Base-by-base conservation (phyloP, 495 filamentous ascomycete genomes). In the Bombardia bombarda region DNA sequence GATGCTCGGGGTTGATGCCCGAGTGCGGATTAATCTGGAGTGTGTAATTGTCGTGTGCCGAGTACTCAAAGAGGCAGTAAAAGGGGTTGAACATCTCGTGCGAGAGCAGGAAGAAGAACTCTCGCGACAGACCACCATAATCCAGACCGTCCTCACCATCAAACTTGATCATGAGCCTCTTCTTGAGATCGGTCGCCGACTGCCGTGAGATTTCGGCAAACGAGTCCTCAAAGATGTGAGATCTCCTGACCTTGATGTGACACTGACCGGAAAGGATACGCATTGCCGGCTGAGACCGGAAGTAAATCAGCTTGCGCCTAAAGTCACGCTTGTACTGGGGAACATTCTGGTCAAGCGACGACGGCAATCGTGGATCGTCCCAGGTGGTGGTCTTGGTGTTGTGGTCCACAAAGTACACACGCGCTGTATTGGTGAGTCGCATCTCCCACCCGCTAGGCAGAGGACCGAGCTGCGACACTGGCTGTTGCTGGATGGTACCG, bases 1-100 rank as follows among this genome's bases (percentile, higher is more conserved):
- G 72, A 77, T 99, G 92, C 67, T 99, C 92, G 6, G 92, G 93
- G 67, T 99, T 99, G 65, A 99, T 96, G 49, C 92, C 92, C 45
- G 92, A 99, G 61, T 99, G 92, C 44, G 92, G 92, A 69, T 99
- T 99, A 72, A 99, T 99, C 68, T 99, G 92, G 44, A 99, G 82
- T 42, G 92, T 99, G 70, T 99, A 99, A 70, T 99, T 99, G 78
- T 99, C 92, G 70, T 99, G 92, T 22, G 92, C 92, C 48, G 92
- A 96, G 63, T 99, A 99, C 69, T 99, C 92, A 72, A 99, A 99
- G 34, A 99, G 75, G 67, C 92, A 99, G 70, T 99, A 99, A 70
- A 99, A 99, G 41, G 92, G 92, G 65, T 99, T 99, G 69, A 99
- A 99, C 92, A 99, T 99, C 73, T 99, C 92, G 67, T 99, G 92